Evolutionary conservation across 2,329 filamentous ascomycete genomes (phyloP), one percentile per base, ranked within the genome.

Genomic region (Truncatella angustata): DNA sequence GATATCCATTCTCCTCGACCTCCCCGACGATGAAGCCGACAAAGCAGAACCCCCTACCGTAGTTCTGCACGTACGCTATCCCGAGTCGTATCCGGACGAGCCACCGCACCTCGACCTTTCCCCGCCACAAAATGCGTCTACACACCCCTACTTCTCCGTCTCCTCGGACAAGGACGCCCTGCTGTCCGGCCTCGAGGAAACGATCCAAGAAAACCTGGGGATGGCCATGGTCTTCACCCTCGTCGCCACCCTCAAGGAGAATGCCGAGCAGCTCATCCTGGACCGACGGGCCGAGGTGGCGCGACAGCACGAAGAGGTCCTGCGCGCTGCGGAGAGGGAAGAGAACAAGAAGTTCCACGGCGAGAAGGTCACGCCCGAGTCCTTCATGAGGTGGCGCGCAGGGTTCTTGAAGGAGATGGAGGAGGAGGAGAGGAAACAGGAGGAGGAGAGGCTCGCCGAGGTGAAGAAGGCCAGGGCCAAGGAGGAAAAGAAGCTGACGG

Each of bases 141-240:
- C 82, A 60, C 83, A 96, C 70, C 79, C 83, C 24, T 82, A 88
- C 64, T 86, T 99, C 69, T 88, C 87, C 66, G 78, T 97, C 43
- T 80, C 87, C 62, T 84, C 88, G 45, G 94, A 99, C 76, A 91
- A 90, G 66, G 78, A 83, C 16, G 72, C 73, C 49, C 82, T 99
- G 12, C 81, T 97, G 14, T 77, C 85, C 47, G 80, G 82, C 1
- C 76, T 97, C 11, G 71, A 84, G 35, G 84, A 87, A 14, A 89
- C 87, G 0, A 88, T 97, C 32, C 86, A 94, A 67, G 94, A 99
- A 70, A 97, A 92, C 61, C 73, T 97, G 54, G 94, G 94, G 56
- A 97, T 97, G 87, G 90, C 91, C 51, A 99, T 99, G 94, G 76
- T 99, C 1, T 99, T 97, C 72, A 91, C 93, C 0, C 76, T 99